phyloP scores from a whole-genome alignment of 352 stramenopile species.

The Phytophthora boehmeriae region DNA sequence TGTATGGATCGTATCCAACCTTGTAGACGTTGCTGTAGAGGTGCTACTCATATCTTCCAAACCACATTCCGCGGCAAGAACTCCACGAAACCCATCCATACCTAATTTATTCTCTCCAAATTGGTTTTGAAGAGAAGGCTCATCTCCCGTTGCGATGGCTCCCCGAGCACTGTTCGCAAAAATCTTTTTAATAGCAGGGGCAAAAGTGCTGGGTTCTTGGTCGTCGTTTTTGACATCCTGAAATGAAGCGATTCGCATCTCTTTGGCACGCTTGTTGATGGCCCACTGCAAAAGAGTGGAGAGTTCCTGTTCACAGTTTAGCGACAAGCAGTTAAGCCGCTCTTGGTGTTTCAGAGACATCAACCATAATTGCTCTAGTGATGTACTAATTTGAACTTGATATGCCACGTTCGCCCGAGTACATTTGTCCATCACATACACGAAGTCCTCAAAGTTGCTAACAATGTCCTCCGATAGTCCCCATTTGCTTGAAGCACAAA shows the following conservation, averaged over 20 bases:
- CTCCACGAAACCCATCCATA: background rate
- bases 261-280: slow-evolving; percentile 22
- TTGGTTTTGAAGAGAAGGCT: background rate
- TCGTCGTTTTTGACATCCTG: background rate
- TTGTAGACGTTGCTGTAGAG: slow-evolving; percentile 12
- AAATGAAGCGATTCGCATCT: slow-evolving; percentile 6
- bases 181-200: background rate
- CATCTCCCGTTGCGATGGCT: background rate
- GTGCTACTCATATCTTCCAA: background rate
- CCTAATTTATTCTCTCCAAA: background rate
- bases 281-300: slow-evolving; percentile 31
- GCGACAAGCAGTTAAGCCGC: slow-evolving; percentile 31
- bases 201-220: background rate
- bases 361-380: slow-evolving; percentile 31
- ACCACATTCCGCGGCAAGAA: background rate
- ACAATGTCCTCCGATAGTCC: slow-evolving; percentile 29
- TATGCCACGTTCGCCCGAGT: slow-evolving; percentile 29
- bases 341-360: slow-evolving; percentile 29
- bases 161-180: background rate
- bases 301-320: slow-evolving; percentile 29
- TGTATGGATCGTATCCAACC: slow-evolving; percentile 21
- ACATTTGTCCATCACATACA: slow-evolving; percentile 56
- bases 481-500: slow-evolving; percentile 42
- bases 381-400: slow-evolving; percentile 15
- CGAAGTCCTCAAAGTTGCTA: slow-evolving; percentile 45